These are phyloP conservation scores for Tuctoria greenei DNA, from an alignment of 176 grass and related monocot species.

Conservation along the genomic window DNA sequence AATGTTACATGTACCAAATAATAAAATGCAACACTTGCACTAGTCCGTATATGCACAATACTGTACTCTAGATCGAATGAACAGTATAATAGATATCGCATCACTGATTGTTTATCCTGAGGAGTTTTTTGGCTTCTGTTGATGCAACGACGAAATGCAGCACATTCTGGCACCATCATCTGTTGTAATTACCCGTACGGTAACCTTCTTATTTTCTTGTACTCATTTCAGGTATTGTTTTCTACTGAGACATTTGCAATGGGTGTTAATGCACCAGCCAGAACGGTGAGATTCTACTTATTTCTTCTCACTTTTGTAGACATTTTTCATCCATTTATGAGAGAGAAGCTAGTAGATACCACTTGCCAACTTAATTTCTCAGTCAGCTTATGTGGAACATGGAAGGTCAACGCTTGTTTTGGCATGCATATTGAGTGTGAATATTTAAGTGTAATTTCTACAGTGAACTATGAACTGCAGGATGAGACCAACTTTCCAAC, in stretches of 20 bases:
- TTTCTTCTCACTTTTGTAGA: conserved; percentile 12
- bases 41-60: conserved; percentile 13
- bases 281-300: conserved; percentile 60
- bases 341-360: background rate
- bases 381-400: background rate
- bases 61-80: background rate
- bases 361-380: background rate
- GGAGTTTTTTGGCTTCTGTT: background rate
- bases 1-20: conserved; percentile 31
- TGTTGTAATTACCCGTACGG: background rate
- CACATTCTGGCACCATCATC: conserved; percentile 10
- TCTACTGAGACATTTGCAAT: conserved; percentile 99
- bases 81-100: background rate
- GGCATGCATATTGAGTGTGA: conserved; percentile 11
- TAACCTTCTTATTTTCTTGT: conserved; percentile 27
- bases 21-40: conserved; percentile 5
- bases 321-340: background rate
- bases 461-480: conserved; percentile 14
- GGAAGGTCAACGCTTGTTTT: background rate
- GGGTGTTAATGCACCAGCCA: conserved; percentile 97
- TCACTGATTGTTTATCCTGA: conserved; percentile 4
- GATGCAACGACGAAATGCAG: background rate
- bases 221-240: conserved; percentile 79
- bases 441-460: background rate
- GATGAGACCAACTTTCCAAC: conserved; percentile 4